Evolutionary conservation across 1,284 basidiomycete species (phyloP).

Genomic region (Xanthoconium separans): DNA sequence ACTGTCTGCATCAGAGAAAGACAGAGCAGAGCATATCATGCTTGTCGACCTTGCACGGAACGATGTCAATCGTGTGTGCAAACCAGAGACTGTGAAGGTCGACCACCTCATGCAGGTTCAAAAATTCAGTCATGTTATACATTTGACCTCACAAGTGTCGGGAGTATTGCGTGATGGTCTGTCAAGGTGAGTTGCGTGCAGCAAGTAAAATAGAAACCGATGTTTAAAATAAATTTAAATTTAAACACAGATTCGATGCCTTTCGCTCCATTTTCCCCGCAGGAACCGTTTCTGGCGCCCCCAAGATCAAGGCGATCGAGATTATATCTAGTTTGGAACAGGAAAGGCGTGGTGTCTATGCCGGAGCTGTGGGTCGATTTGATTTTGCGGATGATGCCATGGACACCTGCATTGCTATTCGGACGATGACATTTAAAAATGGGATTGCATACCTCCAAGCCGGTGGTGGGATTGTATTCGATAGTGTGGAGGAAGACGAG

Average conservation of each 20-base stretch:
- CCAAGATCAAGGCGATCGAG: slow-evolving; percentile 98
- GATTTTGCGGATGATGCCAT: slow-evolving; percentile 95
- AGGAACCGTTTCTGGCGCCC: slow-evolving; percentile 98
- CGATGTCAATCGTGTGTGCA: slow-evolving; percentile 97
- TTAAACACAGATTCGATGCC: slow-evolving; percentile 80
- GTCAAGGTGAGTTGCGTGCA: slow-evolving; percentile 46
- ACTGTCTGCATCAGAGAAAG: slow-evolving; percentile 86
- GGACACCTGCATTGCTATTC: slow-evolving; percentile 99
- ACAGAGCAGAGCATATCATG: slow-evolving; percentile 99
- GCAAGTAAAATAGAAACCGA: not conserved
- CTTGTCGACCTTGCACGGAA: slow-evolving; percentile 98
- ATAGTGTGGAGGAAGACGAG: slow-evolving; percentile 97
- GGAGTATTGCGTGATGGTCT: slow-evolving; percentile 83
- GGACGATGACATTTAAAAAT: slow-evolving; percentile 97
- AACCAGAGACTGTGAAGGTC: slow-evolving; percentile 93
- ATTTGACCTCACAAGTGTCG: slow-evolving; percentile 94
- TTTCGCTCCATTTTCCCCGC: slow-evolving; percentile 99
- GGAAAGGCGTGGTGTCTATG: slow-evolving; percentile 93
- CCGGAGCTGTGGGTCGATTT: slow-evolving; percentile 95
- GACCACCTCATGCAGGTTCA: slow-evolving; percentile 94
- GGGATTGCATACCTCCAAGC: slow-evolving; percentile 93
- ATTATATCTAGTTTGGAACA: slow-evolving; percentile 86
- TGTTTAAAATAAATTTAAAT: not conserved
- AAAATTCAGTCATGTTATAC: slow-evolving; percentile 98
- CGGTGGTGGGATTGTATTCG: slow-evolving; percentile 96